Evolutionary conservation across 371 early-diverging fungal species (phyloP), one percentile per base, ranked within the genome.

Genomic region (Mortierella sp.): DNA sequence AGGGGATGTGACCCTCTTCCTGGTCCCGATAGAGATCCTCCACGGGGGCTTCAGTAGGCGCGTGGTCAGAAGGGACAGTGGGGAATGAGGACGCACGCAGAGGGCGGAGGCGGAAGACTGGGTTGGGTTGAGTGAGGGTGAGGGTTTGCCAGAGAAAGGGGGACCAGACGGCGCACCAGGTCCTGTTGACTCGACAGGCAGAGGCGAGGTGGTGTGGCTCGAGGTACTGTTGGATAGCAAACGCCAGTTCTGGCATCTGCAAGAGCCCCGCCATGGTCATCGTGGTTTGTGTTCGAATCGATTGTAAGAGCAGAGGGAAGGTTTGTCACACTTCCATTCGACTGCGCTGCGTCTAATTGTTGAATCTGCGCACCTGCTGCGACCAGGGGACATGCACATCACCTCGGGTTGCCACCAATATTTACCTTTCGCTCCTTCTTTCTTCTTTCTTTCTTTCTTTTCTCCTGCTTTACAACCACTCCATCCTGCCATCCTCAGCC

Each of bases 71-170:
- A 26, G 41, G 21, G 53, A 45, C n/a, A 13, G 46, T 14, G 42
- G 6, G 14, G 42, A 21, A 42, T 24, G 39, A 13, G 2, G 54
- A 27, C 10, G 21, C 1, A 47, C 21, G 38, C 6, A 19, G 39
- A 16, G 48, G 24, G 38, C 38, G 12, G 21, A 42, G 23, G 16
- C 47, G 59, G 27, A 50, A 24, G 24, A 26, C 13, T 5, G 61
- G 57, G 14, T 31, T 55, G n/a, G 61, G 42, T 14, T 41, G 24
- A 8, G 28, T 21, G 16, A 70, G 34, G n/a, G 48, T 49, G 13
- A 70, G 54, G n/a, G 55, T 50, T 19, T 47, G 31, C 65, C 72
- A 71, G 26, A 64, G 61, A 38, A 45, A 64, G 1, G 71, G 65
- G 0, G 52, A 47, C 71, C 71, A 70, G 14, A 46, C 19, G 2